These are phyloP conservation scores for Talaromyces sp. DNA, from an alignment of 2,329 filamentous ascomycete genomes.

Conservation along the genomic window DNA sequence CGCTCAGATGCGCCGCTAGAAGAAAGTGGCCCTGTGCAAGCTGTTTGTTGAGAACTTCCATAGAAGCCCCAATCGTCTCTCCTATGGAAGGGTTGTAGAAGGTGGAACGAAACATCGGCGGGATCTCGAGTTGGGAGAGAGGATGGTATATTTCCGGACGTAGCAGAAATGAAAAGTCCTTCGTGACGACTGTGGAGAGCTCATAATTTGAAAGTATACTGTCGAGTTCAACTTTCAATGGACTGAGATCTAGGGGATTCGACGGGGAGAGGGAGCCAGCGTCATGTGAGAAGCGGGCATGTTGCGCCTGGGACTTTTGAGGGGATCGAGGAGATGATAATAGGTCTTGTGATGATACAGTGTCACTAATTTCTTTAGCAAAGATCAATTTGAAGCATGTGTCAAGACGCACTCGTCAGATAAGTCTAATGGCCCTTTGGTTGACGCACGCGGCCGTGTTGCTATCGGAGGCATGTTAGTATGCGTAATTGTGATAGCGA, in stretches of 20 bases:
- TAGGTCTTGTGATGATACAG: slow-evolving; percentile 21
- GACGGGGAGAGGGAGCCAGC: slow-evolving; percentile 31
- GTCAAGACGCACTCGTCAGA: slow-evolving; percentile 61
- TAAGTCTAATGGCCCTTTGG: slow-evolving; percentile 72
- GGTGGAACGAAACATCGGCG: slow-evolving; percentile 66
- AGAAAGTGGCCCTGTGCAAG: slow-evolving; percentile 74
- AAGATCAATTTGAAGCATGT: not conserved
- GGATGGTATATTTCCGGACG: slow-evolving; percentile 80
- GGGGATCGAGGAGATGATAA: slow-evolving; percentile 18
- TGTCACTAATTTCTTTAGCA: slow-evolving; percentile 28
- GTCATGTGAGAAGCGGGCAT: slow-evolving; percentile 19
- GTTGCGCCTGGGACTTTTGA: slow-evolving; percentile 17
- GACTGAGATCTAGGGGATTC: slow-evolving; percentile 31
- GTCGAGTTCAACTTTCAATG: slow-evolving; percentile 16
- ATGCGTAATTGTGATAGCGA: not conserved
- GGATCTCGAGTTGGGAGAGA: slow-evolving; percentile 61
- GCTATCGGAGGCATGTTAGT: slow-evolving; percentile 25
- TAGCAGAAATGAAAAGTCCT: slow-evolving; percentile 78
- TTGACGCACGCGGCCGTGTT: slow-evolving; percentile 50
- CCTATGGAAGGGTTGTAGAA: slow-evolving; percentile 60
- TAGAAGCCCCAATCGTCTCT: slow-evolving; percentile 48
- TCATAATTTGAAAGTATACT: slow-evolving; percentile 30
- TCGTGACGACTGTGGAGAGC: slow-evolving; percentile 47
- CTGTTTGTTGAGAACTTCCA: slow-evolving; percentile 57
- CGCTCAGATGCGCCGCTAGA: slow-evolving; percentile 60